Evolutionary conservation across 2,329 filamentous ascomycete species (phyloP), one percentile per base, ranked within the genome.

Genomic region (Fusarium sp.): DNA sequence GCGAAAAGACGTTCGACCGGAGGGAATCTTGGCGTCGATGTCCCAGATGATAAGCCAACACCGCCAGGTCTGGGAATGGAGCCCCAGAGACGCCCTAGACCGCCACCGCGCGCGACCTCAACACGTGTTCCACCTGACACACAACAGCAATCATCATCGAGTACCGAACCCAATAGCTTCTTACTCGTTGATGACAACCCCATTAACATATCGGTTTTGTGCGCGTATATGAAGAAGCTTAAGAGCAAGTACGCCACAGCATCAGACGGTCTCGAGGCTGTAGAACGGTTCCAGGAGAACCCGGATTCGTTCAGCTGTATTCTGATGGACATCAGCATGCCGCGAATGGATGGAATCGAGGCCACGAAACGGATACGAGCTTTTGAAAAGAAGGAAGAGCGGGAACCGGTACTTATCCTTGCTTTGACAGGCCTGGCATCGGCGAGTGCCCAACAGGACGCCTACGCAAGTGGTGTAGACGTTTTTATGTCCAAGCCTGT

Each of bases 401-500:
- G 83, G 0, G 56, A 76, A 2, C 81, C 81, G 0, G 80, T 80
- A 1, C 77, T 78, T 2, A 81, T 88, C 15, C 83, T 87, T 46
- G 85, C 85, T 0, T 74, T 88, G 3, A 86, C 85, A 0, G 85
- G 85, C 0, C 74, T 86, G 7, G 83, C 83, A 0, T 84, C 83
- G 15, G 76, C 77, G 1, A 78, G 78, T 34, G 82, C 82, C 1
- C 81, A 86, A 56, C 79, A 84, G 53, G 85, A 87, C 56, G 85
- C 85, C 0, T 82, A 83, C 48, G 81, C 79, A 2, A 82, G 80
- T 42, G 85, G 85, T 2, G 80, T 87, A 21, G 83, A 88, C 66
- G 61, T 86, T 10, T 86, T 86, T 62, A 65, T 87, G 34, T 85
- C 84, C 42, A 86, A 86, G 62, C 85, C 85, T 1, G 82, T 86